Evolutionary conservation across 139 green algal species (phyloP), one percentile per base, ranked within the genome.

Genomic region (Microglena sp.): DNA sequence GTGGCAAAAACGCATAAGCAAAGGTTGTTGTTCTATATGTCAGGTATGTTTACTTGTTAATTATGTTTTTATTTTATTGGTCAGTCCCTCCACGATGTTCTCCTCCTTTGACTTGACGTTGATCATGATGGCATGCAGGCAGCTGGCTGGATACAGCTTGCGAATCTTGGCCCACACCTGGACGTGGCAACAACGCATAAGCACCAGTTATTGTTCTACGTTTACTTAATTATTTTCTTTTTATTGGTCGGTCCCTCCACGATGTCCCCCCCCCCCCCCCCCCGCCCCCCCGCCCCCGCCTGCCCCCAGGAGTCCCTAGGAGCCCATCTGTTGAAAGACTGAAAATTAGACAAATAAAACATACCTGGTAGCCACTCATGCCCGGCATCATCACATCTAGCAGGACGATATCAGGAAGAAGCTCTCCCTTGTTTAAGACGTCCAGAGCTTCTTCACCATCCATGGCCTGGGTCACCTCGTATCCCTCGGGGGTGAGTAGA

Each of bases 321-420:
- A 66, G 31, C 86, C 69, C 18, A 84, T 22, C 67, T 89, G n/a
- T n/a, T n/a, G n/a, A n/a, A n/a, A n/a, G n/a, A n/a, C n/a, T n/a
- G n/a, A n/a, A n/a, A n/a, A n/a, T n/a, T n/a, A n/a, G n/a, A n/a
- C n/a, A n/a, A n/a, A n/a, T n/a, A n/a, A 87, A 11, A 50, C 15
- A 50, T 3, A 70, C 65, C 60, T 82, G 79, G 34, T 84, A 89
- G n/a, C 84, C 84, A 69, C 75, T 87, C 68, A 89, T 83, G 3
- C 70, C 72, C 0, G 84, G 84, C 84, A 90, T 90, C 84, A 90
- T 90, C 0, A 90, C 83, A 32, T 90, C 83, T 33, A 89, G 77
- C 54, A 90, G 73, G 54, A 90, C 79, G 6, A 83, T 43, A 56
- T 83, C 77, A 8, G 77, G 77, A 35, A 78, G 50, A n/a, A 21